Percentiles rank a stretch among this genome's conserved stretches.
These are phyloP conservation scores for Mytilinidion resinicola DNA, from an alignment of 495 filamentous ascomycete species.

Conservation along the genomic window DNA sequence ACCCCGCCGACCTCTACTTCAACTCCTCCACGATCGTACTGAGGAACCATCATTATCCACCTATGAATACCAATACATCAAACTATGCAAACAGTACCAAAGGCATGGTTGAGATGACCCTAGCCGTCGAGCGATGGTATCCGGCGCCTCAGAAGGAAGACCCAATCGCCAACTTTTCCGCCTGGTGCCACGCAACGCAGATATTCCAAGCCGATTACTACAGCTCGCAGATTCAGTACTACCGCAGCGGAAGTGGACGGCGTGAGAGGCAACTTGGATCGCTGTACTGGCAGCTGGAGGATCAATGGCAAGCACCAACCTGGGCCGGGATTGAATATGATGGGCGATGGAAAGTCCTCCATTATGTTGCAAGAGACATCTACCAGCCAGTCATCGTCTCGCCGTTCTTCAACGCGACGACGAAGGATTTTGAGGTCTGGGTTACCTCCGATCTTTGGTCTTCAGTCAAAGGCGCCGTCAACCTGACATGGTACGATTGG, in stretches of 20 bases:
- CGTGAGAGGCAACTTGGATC: constrained; percentile 57
- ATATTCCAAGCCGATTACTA: constrained; percentile 65
- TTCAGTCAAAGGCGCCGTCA: constrained; percentile 15
- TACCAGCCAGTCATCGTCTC: constrained; percentile 57
- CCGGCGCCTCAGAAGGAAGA: constrained; percentile 55
- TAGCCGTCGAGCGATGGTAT: constrained; percentile 54
- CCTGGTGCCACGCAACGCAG: constrained; percentile 63
- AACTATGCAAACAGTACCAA: constrained; percentile 37
- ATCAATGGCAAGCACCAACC: constrained; percentile 63
- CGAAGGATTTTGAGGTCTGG: constrained; percentile 51
- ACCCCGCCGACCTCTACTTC: constrained; percentile 49
- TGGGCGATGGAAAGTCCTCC: constrained; percentile 61
- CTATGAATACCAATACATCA: constrained; percentile 44
- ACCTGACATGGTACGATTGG: constrained; percentile 33
- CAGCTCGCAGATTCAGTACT: constrained; percentile 57
- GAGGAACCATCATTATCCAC: constrained; percentile 60
- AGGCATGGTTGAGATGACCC: constrained; percentile 61
- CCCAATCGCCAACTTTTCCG: constrained; percentile 56
- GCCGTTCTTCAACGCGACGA: constrained; percentile 54
- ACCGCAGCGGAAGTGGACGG: constrained; percentile 55
- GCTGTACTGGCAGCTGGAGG: constrained; percentile 65
- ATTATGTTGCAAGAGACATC: constrained; percentile 55
- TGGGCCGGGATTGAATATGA: constrained; percentile 62
- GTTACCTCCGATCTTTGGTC: constrained; percentile 54
- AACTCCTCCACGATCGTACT: constrained; percentile 55